Conservation (phyloP, 768 basidiomycete species). For the Agrocybe praecox region DNA sequence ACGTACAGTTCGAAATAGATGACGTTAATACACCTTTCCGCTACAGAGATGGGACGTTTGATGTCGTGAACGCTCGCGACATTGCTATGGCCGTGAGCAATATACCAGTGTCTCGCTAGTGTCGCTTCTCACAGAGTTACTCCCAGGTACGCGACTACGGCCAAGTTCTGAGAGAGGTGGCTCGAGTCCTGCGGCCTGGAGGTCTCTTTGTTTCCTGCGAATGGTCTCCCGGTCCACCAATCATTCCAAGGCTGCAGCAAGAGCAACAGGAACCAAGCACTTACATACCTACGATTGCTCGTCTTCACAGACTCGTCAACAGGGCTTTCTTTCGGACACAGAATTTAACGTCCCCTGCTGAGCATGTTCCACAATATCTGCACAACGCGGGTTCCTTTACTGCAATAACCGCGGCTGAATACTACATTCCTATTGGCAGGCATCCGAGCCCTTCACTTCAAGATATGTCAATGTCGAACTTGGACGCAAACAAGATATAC, state of each 20-base stretch:
- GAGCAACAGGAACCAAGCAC: slow-evolving; percentile 26
- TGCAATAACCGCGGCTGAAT: slow-evolving; percentile 32
- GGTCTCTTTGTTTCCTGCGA: slow-evolving; percentile 73
- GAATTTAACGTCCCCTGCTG: slow-evolving; percentile 40
- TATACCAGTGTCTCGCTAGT: neutral
- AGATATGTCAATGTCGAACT: slow-evolving; percentile 44
- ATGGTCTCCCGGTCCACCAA: slow-evolving; percentile 38
- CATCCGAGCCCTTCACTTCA: slow-evolving; percentile 31
- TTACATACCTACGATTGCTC: slow-evolving; percentile 40
- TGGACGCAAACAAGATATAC: slow-evolving; percentile 40
- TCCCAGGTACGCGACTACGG: slow-evolving; percentile 58
- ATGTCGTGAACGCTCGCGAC: slow-evolving; percentile 67
- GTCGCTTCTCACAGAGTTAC: neutral
- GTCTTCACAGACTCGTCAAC: slow-evolving; percentile 41
- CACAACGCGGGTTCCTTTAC: slow-evolving; percentile 39
- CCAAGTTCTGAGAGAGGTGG: slow-evolving; percentile 54
- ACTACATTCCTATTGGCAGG: slow-evolving; percentile 61
- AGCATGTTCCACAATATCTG: slow-evolving; percentile 39
- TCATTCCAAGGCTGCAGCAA: slow-evolving; percentile 39
- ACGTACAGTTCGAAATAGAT: slow-evolving; percentile 70
- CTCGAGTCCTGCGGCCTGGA: slow-evolving; percentile 67
- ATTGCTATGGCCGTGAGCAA: slow-evolving; percentile 61
- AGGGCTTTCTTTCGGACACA: slow-evolving; percentile 29
- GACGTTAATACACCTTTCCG: slow-evolving; percentile 57
- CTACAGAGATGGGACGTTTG: slow-evolving; percentile 57